Percentiles rank a stretch among this genome's conserved stretches.
Conservation (phyloP, 192 early-diverging fungal species). For the Jimgerdemannia lactiflua region DNA sequence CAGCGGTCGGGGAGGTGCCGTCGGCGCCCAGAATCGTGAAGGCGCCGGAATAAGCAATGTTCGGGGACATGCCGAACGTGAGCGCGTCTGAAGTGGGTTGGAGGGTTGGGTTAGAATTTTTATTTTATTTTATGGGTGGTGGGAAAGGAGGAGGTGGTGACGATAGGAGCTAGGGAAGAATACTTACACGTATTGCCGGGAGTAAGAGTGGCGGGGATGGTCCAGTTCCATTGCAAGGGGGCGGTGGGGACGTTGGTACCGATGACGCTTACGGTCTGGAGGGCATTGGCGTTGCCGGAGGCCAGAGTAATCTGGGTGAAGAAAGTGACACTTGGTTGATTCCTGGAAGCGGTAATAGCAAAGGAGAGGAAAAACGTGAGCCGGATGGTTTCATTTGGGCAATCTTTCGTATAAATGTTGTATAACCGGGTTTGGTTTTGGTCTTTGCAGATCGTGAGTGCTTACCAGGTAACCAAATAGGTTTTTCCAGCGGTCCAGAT, state of each 20-base stretch:
- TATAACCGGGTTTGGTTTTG: too few relatives aligned
- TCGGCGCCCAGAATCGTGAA: conserved; percentile 22
- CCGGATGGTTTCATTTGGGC: too few relatives aligned
- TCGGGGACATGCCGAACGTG: conserved; percentile 25
- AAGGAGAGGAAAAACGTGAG: too few relatives aligned
- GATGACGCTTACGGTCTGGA: conserved; percentile 21
- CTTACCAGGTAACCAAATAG: too few relatives aligned
- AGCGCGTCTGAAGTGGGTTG: conserved; percentile 19
- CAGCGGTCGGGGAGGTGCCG: conserved; percentile 9
- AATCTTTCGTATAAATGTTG: too few relatives aligned
- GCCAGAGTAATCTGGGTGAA: conserved; percentile 21
- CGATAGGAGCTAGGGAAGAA: too few relatives aligned
- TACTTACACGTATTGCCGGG: conserved; percentile 28
- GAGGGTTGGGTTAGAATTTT: too few relatives aligned
- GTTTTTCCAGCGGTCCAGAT: too few relatives aligned
- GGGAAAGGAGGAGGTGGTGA: not conserved
- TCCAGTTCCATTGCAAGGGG: conserved; percentile 21
- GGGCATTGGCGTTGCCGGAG: conserved; percentile 18
- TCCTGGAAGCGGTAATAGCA: not conserved
- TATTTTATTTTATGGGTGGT: not conserved
- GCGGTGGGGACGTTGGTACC: conserved; percentile 20
- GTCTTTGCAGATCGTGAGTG: too few relatives aligned
- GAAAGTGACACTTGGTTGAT: not conserved
- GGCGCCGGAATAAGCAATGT: conserved; percentile 27
- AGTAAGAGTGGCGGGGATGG: conserved; percentile 25